Percentiles rank a stretch among this genome's conserved stretches.
Evolutionary conservation across 2,329 filamentous ascomycete genomes (phyloP).

Genomic region (Leptographium flavum): DNA sequence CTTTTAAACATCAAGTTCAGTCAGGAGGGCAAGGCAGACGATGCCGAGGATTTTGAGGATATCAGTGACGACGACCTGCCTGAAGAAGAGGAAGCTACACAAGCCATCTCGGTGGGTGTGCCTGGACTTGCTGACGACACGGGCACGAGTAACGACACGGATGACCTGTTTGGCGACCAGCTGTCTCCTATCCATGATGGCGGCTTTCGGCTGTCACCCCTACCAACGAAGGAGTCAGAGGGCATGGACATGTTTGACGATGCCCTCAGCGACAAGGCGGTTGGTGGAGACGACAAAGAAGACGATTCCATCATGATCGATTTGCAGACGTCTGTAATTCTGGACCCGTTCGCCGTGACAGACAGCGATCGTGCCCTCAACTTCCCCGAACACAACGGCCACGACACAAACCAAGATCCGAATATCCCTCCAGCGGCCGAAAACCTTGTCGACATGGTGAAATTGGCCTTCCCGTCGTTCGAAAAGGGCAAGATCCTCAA

Average conservation of each 20-base stretch:
- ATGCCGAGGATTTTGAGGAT: conserved; percentile 81
- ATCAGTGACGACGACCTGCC: conserved; percentile 87
- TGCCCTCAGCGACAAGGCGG: not conserved
- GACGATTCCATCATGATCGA: conserved; percentile 16
- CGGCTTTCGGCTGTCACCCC: conserved; percentile 18
- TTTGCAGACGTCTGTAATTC: conserved; percentile 15
- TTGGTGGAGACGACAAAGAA: conserved; percentile 1
- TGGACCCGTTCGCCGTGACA: conserved; percentile 16
- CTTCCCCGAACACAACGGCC: conserved; percentile 28
- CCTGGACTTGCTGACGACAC: conserved; percentile 45
- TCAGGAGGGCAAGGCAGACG: conserved; percentile 69
- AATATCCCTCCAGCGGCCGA: conserved; percentile 56
- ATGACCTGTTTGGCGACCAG: conserved; percentile 57
- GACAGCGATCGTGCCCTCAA: conserved; percentile 22
- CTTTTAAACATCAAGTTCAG: conserved; percentile 35
- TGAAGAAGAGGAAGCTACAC: conserved; percentile 49
- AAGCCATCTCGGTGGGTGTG: conserved; percentile 26
- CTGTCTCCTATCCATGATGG: conserved; percentile 24
- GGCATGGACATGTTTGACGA: conserved; percentile 16
- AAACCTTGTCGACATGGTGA: conserved; percentile 60
- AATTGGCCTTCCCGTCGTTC: conserved; percentile 70
- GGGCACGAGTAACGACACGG: conserved; percentile 43
- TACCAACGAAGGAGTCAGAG: conserved; percentile 23
- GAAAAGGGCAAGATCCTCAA: conserved; percentile 59
- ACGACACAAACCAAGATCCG: conserved; percentile 41